Evolutionary conservation across 352 stramenopile genomes (phyloP), one percentile per base, ranked within the genome.

Genomic region (Phytophthora sojae): DNA sequence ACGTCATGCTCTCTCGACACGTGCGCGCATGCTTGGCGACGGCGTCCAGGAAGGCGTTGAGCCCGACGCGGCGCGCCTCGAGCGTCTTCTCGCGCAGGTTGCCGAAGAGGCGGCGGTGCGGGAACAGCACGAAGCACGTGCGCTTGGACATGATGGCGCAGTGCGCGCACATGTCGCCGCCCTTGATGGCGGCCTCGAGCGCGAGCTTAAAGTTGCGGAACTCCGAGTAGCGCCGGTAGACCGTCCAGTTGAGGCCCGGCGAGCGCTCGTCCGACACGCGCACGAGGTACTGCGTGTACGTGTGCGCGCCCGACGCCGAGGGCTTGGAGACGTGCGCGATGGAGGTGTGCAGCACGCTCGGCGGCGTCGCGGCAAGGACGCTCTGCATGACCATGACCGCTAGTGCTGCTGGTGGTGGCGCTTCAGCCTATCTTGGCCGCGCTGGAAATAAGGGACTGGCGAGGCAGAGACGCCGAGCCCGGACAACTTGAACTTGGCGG

Each of bases 181-280:
- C 56, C 64, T 92, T 92, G 39, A 84, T 67, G 23, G 88, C 88
- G 5, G 86, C 77, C 47, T 90, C 83, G 30, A 95, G 76, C 19
- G 77, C 80, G 45, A 90, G 61, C 21, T 86, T 85, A 68, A 96
- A 85, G 25, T 79, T 79, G 42, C 88, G 89, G 67, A 96, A 96
- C 75, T 95, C 89, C 17, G 86, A 95, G 77, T 88, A 96, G 54
- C 89, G 88, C 2, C 89, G 85, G 73, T 94, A 93, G 57, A 96
- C 87, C 26, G 83, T 92, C 89, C 89, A 96, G 55, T 93, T 77
- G 51, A 93, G 79, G 6, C 77, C 80, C 0, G 81, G 73, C 14
- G 74, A 88, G 67, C 89, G 89, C 64, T 93, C 85, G 59, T 96
- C 89, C 54, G 86, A 94, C 42, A 96, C 89, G 73, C 86, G 80